Evolutionary conservation across 2,329 filamentous ascomycete genomes (phyloP).

Genomic region (Penicillium nordicum): DNA sequence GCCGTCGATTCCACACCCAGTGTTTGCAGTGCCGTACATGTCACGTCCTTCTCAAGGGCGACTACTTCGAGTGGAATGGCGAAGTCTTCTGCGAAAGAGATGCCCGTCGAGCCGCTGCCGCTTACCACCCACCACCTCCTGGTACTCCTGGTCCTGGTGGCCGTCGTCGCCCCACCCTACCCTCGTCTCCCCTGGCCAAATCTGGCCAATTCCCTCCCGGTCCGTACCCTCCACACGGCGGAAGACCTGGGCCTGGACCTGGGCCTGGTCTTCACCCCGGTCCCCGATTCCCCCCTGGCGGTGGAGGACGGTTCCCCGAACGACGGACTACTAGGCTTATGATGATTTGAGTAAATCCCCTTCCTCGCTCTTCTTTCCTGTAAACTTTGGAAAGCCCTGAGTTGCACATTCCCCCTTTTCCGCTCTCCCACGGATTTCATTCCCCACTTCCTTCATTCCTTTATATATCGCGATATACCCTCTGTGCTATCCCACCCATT

Average conservation of each 20-base stretch:
- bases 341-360: conserved; percentile 41
- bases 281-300: conserved; percentile 25
- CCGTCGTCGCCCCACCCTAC: conserved; percentile 34
- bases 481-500: conserved; percentile 10
- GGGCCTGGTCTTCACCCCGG: conserved; percentile 19
- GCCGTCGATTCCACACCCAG: conserved; percentile 76
- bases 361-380: background rate
- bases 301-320: conserved; percentile 46
- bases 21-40: conserved; percentile 83
- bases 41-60: conserved; percentile 67
- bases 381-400: background rate
- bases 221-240: conserved; percentile 19
- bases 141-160: conserved; percentile 32
- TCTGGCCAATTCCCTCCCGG: conserved; percentile 27
- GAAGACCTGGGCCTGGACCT: background rate
- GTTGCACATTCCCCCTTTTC: background rate
- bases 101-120: conserved; percentile 58
- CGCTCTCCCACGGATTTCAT: background rate
- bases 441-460: conserved; percentile 11
- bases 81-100: conserved; percentile 83
- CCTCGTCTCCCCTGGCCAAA: conserved; percentile 35
- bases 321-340: conserved; percentile 49
- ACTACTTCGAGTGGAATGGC: conserved; percentile 87
- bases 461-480: conserved; percentile 26
- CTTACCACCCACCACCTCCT: conserved; percentile 19